Conservation (phyloP, 2,329 filamentous ascomycete genomes). For the Pestalotiopsis sp. region DNA sequence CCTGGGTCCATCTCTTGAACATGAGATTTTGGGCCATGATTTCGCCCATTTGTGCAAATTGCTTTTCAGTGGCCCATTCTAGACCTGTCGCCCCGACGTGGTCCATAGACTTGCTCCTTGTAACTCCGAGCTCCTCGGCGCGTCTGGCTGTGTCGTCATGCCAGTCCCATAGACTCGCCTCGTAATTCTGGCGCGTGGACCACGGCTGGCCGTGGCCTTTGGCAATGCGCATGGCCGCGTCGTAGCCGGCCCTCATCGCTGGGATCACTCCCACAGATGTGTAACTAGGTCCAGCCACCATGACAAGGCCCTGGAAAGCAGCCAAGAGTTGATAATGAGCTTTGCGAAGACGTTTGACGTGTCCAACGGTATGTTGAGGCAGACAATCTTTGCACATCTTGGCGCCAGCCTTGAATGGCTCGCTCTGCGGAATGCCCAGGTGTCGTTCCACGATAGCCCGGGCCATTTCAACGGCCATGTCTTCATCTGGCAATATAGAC, state of each 20-base stretch:
- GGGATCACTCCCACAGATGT: slow-evolving; percentile 53
- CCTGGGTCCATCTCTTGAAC: slow-evolving; percentile 15
- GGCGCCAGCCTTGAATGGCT: slow-evolving; percentile 63
- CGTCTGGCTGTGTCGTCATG: background rate
- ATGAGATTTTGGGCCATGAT: background rate
- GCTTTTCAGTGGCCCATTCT: slow-evolving; percentile 21
- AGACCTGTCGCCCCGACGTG: slow-evolving; percentile 29
- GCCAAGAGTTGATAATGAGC: slow-evolving; percentile 57
- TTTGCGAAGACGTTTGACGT: slow-evolving; percentile 62
- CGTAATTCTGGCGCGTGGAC: slow-evolving; percentile 15
- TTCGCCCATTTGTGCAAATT: background rate
- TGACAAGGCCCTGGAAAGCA: slow-evolving; percentile 64
- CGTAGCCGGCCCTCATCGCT: slow-evolving; percentile 52
- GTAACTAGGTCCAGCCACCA: slow-evolving; percentile 63
- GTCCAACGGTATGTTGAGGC: slow-evolving; percentile 86
- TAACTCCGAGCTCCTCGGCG: background rate
- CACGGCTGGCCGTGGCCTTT: slow-evolving; percentile 22
- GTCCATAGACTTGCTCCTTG: slow-evolving; percentile 13
- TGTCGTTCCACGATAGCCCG: slow-evolving; percentile 72
- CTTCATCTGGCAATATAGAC: slow-evolving; percentile 58
- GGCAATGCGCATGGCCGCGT: slow-evolving; percentile 44
- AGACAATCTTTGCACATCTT: slow-evolving; percentile 72
- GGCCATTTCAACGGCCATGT: slow-evolving; percentile 72
- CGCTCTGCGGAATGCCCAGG: slow-evolving; percentile 64
- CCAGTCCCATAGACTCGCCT: background rate